Evolutionary conservation across 2,329 filamentous ascomycete species (phyloP), one percentile per base, ranked within the genome.

Genomic region (Verticillium longisporum): DNA sequence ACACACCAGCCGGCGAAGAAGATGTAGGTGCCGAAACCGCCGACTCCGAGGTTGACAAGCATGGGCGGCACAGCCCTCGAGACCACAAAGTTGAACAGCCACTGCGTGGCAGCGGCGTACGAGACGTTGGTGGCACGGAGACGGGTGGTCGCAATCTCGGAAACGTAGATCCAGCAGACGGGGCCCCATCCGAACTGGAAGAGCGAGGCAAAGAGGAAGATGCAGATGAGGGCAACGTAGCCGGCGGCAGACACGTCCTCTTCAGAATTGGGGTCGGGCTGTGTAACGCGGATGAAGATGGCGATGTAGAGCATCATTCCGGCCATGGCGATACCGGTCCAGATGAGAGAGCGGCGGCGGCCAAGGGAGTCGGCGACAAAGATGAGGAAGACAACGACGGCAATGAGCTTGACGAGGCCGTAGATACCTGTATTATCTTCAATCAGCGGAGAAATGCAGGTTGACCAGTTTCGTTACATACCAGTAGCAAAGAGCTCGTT

Each of bases 41-140:
- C 75, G 71, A 76, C 9, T 4, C 74, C 75, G 31, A 76, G 69
- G 2, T 71, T 78, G 74, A 78, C 79, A 61, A 89, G 74, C 87
- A 89, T 89, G 62, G 81, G 82, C 0, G 85, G 86, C 3, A 86
- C 85, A 7, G 85, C 83, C 55, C 84, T 76, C 10, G 85, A 83
- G 59, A 89, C 83, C 15, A 87, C 84, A 61, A 88, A 85, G 67
- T 88, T 88, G 72, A 88, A 88, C 1, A 88, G 69, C 84, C 84
- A 86, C 68, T 88, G 84, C 1, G 83, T 86, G 1, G 84, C 84
- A 1, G 85, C 83, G 0, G 81, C 84, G 56, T 87, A 77, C 2
- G 84, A 78, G 32, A 88, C 85, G 65, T 87, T 88, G 61, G 73
- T 67, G 67, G 72, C 54, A 68, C 71, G 1, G n/a, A 75, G 66